Percentiles rank a stretch among this genome's conserved stretches.
Evolutionary conservation across 73 alveolate species (phyloP).

Genomic region (Breviolum minutum): DNA sequence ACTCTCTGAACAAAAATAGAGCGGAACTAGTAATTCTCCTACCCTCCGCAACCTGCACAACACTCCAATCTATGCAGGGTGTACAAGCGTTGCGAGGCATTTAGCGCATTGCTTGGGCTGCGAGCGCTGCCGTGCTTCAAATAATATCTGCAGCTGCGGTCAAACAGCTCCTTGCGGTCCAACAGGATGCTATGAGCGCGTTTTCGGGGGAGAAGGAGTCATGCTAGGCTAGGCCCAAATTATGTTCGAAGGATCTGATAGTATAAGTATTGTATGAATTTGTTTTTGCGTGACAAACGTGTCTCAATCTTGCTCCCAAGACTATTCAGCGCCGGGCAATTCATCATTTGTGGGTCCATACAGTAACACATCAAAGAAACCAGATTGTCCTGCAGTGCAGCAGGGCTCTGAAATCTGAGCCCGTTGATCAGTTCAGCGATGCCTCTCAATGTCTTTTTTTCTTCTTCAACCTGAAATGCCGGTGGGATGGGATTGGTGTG

Average conservation of each 20-base stretch:
- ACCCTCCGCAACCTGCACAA: too few relatives aligned
- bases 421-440: background rate
- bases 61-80: too few relatives aligned
- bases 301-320: too few relatives aligned
- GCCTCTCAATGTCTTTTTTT: background rate
- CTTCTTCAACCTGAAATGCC: too few relatives aligned
- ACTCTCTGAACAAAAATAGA: too few relatives aligned
- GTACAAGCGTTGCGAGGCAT: too few relatives aligned
- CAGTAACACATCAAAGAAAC: background rate
- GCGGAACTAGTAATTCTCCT: too few relatives aligned
- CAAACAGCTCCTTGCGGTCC: slow-evolving; percentile 9
- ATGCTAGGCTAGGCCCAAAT: background rate
- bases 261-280: too few relatives aligned
- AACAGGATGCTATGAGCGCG: background rate
- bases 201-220: background rate
- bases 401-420: background rate
- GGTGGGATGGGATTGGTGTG: too few relatives aligned
- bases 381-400: background rate
- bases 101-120: too few relatives aligned
- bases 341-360: background rate
- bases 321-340: too few relatives aligned
- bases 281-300: too few relatives aligned
- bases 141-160: background rate
- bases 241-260: background rate
- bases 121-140: background rate